phyloP scores from a whole-genome alignment of 2,329 filamentous ascomycete genomes.

The Colletotrichum echinochloae region DNA sequence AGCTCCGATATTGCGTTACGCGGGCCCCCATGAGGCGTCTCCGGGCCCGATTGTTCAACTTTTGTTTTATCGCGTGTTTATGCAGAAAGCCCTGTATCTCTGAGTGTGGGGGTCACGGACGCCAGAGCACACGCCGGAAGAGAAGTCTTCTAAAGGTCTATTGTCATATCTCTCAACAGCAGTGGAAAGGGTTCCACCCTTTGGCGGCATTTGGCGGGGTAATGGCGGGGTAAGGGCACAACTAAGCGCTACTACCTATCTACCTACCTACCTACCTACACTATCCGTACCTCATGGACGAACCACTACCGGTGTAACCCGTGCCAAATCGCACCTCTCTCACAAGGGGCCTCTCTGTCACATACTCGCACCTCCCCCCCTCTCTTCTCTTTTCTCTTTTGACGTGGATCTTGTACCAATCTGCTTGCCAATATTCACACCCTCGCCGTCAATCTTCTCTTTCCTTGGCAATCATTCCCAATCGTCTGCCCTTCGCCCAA shows the following conservation, averaged over 20 bases:
- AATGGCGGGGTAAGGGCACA: conserved; percentile 41
- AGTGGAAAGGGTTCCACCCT: conserved; percentile 26
- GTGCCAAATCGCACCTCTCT: conserved; percentile 22
- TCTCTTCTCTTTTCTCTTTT: background rate
- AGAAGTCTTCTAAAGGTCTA: conserved; percentile 13
- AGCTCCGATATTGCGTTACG: conserved; percentile 10
- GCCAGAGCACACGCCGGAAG: conserved; percentile 10
- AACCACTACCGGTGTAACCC: conserved; percentile 14
- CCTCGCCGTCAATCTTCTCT: background rate
- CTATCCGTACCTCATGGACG: conserved; percentile 6
- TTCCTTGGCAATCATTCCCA: background rate
- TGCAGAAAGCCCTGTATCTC: conserved; percentile 9
- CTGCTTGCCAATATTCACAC: background rate
- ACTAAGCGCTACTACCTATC: conserved; percentile 29
- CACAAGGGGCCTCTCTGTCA: conserved; percentile 1
- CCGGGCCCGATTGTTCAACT: background rate
- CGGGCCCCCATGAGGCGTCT: conserved; percentile 9
- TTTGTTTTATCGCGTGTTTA: conserved; percentile 5
- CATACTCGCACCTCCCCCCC: conserved; percentile 1
- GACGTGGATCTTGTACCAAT: conserved; percentile 1
- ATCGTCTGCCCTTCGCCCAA: background rate
- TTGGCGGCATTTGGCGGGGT: conserved; percentile 40
- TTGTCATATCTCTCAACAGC: conserved; percentile 28
- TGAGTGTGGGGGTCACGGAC: conserved; percentile 1
- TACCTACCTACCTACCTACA: background rate